Evolutionary conservation across 768 basidiomycete species (phyloP).

Genomic region (Phaeolepiota aurea): DNA sequence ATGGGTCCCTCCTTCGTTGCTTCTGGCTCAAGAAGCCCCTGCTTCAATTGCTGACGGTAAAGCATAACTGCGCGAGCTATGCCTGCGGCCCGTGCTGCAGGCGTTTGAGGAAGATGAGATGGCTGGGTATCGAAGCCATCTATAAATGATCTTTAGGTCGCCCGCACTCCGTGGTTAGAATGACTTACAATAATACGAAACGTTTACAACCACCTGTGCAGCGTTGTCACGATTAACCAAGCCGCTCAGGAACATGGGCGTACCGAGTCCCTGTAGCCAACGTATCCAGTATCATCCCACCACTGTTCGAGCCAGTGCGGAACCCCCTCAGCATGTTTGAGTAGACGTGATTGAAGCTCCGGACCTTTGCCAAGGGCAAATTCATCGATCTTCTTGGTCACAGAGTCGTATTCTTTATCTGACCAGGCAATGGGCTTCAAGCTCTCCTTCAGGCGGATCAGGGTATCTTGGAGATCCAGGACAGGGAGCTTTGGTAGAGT

Average conservation of each 20-base stretch:
- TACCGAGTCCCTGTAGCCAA: conserved; percentile 82
- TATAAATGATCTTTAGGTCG: conserved; percentile 19
- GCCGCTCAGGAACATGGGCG: conserved; percentile 13
- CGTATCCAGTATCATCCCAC: conserved; percentile 87
- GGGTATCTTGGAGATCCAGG: conserved; percentile 55
- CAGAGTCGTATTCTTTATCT: conserved; percentile 44
- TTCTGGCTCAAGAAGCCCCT: conserved; percentile 59
- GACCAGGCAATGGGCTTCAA: conserved; percentile 68
- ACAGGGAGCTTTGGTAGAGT: conserved; percentile 71
- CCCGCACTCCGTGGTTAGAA: not conserved
- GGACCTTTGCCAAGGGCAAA: conserved; percentile 43
- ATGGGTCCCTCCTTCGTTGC: conserved; percentile 57
- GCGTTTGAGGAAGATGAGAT: conserved; percentile 44
- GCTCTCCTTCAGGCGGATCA: conserved; percentile 60
- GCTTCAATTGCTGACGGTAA: conserved; percentile 63
- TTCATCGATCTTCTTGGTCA: conserved; percentile 56
- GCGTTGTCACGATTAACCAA: not conserved
- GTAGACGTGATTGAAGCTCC: conserved; percentile 57
- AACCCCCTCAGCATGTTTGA: conserved; percentile 42
- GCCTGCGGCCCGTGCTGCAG: conserved; percentile 61
- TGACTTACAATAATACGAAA: conserved; percentile 84
- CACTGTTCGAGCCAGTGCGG: conserved; percentile 88
- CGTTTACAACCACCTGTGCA: conserved; percentile 69
- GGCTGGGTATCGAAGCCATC: conserved; percentile 76
- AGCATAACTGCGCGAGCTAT: conserved; percentile 65